Evolutionary conservation across 2,329 filamentous ascomycete species (phyloP).

Genomic region (Proliferodiscus dingleyae): DNA sequence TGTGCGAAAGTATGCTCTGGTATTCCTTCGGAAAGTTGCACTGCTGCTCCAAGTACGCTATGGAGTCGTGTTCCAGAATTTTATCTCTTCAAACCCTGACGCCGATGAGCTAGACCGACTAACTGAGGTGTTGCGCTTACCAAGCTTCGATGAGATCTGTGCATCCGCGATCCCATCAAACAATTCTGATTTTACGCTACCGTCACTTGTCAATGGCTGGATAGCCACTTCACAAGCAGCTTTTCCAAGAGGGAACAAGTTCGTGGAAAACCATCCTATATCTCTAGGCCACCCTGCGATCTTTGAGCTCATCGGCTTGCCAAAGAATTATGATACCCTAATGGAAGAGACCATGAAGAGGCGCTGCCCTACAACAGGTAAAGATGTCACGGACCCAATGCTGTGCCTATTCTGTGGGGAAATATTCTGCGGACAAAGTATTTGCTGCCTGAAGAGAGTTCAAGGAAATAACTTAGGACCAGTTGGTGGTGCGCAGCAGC

Average conservation of each 20-base stretch:
- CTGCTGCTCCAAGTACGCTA: conserved; percentile 84
- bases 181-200: conserved; percentile 30
- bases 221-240: conserved; percentile 38
- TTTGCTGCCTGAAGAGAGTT: conserved; percentile 72
- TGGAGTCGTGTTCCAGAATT: conserved; percentile 78
- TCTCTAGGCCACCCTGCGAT: conserved; percentile 75
- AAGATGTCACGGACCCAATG: conserved; percentile 84
- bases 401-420: conserved; percentile 93
- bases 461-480: conserved; percentile 37
- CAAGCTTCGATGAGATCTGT: conserved; percentile 72
- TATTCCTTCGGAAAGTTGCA: conserved; percentile 79
- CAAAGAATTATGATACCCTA: conserved; percentile 84
- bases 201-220: conserved; percentile 61
- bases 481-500: conserved; percentile 84
- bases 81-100: conserved; percentile 57
- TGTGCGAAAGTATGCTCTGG: conserved; percentile 78
- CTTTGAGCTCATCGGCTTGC: conserved; percentile 88
- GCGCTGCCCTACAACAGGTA: conserved; percentile 82
- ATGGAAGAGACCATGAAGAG: conserved; percentile 86
- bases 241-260: not conserved
- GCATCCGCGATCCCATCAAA: conserved; percentile 30
- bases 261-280: not conserved
- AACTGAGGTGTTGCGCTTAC: conserved; percentile 68
- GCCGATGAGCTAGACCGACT: conserved; percentile 78
- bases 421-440: conserved; percentile 92